Base-by-base conservation (phyloP, 2,329 filamentous ascomycete genomes). In the Ceratocystis lukuohia region DNA sequence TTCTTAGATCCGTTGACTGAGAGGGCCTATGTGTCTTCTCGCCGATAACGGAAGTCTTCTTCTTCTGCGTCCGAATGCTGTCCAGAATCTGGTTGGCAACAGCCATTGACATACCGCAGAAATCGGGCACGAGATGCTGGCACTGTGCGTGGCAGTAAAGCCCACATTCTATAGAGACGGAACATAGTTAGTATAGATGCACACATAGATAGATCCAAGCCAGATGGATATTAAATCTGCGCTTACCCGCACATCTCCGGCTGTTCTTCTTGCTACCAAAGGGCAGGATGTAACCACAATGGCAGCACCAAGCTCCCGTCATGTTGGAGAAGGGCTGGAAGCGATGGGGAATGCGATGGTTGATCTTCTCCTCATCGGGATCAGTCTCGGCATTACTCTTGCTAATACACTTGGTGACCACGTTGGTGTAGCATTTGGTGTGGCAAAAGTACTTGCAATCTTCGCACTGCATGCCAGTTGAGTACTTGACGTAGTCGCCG, bases 371-470 rank as follows among this genome's bases (percentile, higher is more conserved):
- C 77, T 99, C 94, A 76, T 99, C 94, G 25, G 94, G 93, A 75
- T 99, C 94, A 5, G 91, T 96, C 76, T 99, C 94, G 70, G 94
- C 93, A 74, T 99, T 99, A 69, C 93, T 96, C 76, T 99, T 97
- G 79, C 93, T 97, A 76, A 99, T 99, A 79, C 94, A 99, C 77
- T 99, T 99, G 70, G 94, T 99, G 71, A 99, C 94, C 61, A 99
- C 94, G 75, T 92, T 96, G 17, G 85, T 79, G 76, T 97, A 99
- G 75, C 94, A 99, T 77, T 97, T 96, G 72, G 91, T 93, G 77
- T 99, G 94, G 77, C 94, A 99, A 48, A 93, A 97, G 78, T 97
- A 97, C 78, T 97, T 97, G 88, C 94, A 99, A 77, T 99, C 94
- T 70, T 95, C 89, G 76, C 94, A 99, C 78, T 99, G 94, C 93